Conservation (phyloP, 805 yeast genomes). For the Ogataea glucozyma region DNA sequence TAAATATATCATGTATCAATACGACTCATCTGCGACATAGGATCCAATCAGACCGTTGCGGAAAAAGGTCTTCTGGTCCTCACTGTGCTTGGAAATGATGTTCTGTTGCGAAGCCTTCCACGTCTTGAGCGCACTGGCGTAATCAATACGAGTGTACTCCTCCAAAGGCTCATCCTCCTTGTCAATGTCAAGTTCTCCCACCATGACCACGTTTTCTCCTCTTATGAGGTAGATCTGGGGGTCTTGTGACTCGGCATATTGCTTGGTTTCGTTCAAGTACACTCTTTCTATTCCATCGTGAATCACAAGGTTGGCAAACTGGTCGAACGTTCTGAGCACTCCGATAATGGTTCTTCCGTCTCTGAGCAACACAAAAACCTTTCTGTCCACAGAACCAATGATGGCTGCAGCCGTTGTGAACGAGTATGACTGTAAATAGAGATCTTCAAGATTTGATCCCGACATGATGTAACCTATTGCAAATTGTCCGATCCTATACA, state of each 20-base stretch:
- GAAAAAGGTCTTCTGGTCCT: conserved; percentile 20
- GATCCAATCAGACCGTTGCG: conserved; percentile 24
- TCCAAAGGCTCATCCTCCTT: conserved; percentile 71
- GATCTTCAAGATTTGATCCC: conserved; percentile 40
- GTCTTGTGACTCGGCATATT: conserved; percentile 65
- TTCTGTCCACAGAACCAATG: conserved; percentile 79
- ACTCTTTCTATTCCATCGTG: conserved; percentile 90
- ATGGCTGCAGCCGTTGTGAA: conserved; percentile 90
- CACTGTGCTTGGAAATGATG: conserved; percentile 17
- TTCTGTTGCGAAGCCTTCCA: conserved; percentile 23
- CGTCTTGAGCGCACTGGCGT: conserved; percentile 55
- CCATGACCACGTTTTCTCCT: conserved; percentile 92
- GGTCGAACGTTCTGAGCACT: conserved; percentile 91
- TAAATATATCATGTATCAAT: conserved; percentile 17
- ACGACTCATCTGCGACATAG: conserved; percentile 23
- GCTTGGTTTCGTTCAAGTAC: conserved; percentile 50
- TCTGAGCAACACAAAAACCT: conserved; percentile 77
- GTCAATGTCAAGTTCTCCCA: conserved; percentile 92
- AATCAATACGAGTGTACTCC: conserved; percentile 56
- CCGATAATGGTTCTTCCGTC: conserved; percentile 91
- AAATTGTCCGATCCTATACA: no score
- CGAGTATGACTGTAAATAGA: conserved; percentile 76
- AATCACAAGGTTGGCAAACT: conserved; percentile 86
- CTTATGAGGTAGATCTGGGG: conserved; percentile 82
- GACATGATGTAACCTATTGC: conserved; percentile 3